A percentile compares a stretch with the other conserved stretches of the same genome.
phyloP scores from a whole-genome alignment of 1,139 yeast genomes.

The Wickerhamomyces sp. region DNA sequence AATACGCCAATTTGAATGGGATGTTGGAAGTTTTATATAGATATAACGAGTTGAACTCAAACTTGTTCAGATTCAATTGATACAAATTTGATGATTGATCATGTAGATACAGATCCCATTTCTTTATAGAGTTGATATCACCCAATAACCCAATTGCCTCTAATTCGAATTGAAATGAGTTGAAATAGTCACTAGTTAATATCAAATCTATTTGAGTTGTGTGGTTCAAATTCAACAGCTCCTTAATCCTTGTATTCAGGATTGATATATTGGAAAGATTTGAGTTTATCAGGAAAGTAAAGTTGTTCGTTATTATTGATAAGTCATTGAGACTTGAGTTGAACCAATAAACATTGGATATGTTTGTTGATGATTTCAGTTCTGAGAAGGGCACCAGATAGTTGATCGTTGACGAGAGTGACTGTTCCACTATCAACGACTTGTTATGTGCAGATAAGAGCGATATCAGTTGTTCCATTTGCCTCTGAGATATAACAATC shows the following conservation, averaged over 20 bases:
- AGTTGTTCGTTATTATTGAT: constrained; percentile 7
- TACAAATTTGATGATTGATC: constrained; percentile 1
- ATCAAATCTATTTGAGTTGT: constrained; percentile 17
- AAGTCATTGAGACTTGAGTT: constrained; percentile 23
- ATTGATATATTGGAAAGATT: constrained; percentile 11
- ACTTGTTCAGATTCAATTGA: constrained; percentile 12
- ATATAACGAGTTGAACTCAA: constrained; percentile 28
- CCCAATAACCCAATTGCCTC: constrained; percentile 18
- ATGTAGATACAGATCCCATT: constrained; percentile 12
- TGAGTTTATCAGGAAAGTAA: constrained; percentile 19
- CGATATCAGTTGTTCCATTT: constrained; percentile 6
- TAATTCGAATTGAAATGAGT: constrained; percentile 19
- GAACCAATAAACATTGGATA: constrained; percentile 60
- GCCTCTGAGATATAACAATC: background rate
- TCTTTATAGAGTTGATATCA: constrained; percentile 11
- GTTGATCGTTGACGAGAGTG: constrained; percentile 52
- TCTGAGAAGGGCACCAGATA: constrained; percentile 54
- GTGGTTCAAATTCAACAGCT: constrained; percentile 12
- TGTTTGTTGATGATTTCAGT: constrained; percentile 51
- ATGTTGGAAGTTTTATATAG: constrained; percentile 31
- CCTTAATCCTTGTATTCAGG: constrained; percentile 14
- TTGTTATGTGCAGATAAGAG: constrained; percentile 24
- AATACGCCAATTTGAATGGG: constrained; percentile 35
- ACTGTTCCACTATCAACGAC: constrained; percentile 51
- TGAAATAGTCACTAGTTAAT: constrained; percentile 19